These are phyloP conservation scores for Psilocybe cyanescens DNA, from an alignment of 768 basidiomycete genomes.

Conservation along the genomic window DNA sequence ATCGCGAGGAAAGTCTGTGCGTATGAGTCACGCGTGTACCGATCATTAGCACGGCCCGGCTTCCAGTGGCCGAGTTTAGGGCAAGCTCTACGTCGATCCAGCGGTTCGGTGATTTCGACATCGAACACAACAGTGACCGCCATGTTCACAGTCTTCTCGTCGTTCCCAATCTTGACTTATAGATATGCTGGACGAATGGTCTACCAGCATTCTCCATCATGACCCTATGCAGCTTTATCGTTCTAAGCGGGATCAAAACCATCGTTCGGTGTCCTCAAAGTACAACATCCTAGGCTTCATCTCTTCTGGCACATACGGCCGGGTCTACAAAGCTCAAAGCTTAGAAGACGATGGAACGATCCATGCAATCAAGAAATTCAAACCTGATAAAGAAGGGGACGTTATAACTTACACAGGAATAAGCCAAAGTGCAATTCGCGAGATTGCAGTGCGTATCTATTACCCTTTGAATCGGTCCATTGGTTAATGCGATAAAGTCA, in stretches of 20 bases:
- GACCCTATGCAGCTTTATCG: slow-evolving; percentile 92
- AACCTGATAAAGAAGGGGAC: slow-evolving; percentile 99
- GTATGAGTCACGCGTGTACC: neutral
- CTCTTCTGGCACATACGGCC: slow-evolving; percentile 96
- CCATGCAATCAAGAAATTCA: slow-evolving; percentile 99
- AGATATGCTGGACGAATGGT: slow-evolving; percentile 10
- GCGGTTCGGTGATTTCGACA: neutral
- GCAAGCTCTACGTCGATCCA: neutral
- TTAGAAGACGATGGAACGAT: slow-evolving; percentile 69
- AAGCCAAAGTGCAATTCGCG: slow-evolving; percentile 95
- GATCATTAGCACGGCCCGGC: neutral
- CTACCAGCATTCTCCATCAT: slow-evolving; percentile 42
- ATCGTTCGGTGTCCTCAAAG: slow-evolving; percentile 73
- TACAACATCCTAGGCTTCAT: slow-evolving; percentile 97
- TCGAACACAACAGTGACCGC: neutral
- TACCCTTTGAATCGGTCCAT: too few relatives aligned
- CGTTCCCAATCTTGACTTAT: neutral
- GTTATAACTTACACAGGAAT: slow-evolving; percentile 95
- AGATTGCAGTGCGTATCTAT: slow-evolving; percentile 78
- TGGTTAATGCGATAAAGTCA: slow-evolving; percentile 33
- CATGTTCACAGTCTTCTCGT: neutral
- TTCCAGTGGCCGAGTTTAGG: neutral
- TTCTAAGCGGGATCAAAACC: slow-evolving; percentile 71
- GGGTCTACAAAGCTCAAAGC: slow-evolving; percentile 97
- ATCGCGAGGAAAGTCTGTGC: neutral